Evolutionary conservation across 805 yeast genomes (phyloP), one percentile per base, ranked within the genome.

Genomic region (Barnettozyma populi): DNA sequence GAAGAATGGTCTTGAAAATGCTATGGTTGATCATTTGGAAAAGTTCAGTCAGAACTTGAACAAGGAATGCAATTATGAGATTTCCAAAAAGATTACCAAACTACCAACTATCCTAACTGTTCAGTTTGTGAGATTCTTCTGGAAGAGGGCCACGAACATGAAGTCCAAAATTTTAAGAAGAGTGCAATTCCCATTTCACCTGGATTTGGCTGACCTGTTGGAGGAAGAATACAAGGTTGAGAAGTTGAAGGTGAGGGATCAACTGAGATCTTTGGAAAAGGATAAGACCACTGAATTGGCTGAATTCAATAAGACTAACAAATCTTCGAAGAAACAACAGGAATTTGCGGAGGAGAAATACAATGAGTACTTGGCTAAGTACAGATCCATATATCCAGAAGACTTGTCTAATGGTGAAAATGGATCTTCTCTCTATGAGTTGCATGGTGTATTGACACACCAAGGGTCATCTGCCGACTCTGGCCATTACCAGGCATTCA

Each of bases 401-500:
- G 76, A 74, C 46, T 67, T 76, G 48, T 62, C 63, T 37, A 63
- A 65, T 8, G 87, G 90, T 18, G 89, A 86, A 59, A 90, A 92
- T 61, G 92, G 95, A 6, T 82, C 95, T 0, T 88, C 94, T 1
- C 78, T 94, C 35, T 94, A 94, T 62, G 90, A 89, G 54, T 76
- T 94, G 54, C 71, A 73, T 35, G 89, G 95, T 2, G 79, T 94
- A 21, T 80, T 94, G 50, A 89, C 98, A 1, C 99, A 94, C 69
- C 86, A 84, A 61, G 99, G 99, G 43, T 82, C 96, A 7, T 82
- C 90, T 39, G 97, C 98, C 0, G 98, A 94, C 65, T 85, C 96
- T 25, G 99, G 99, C 16, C 99, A 94, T 68, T 94, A 94, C 67
- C 97, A 90, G 69, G 82, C 92, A 25, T 94, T 87, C 69, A 83